A percentile compares a stretch with the other conserved stretches of the same genome.
These are phyloP conservation scores for Suillus clintonianus DNA, from an alignment of 768 basidiomycete species.

Conservation along the genomic window DNA sequence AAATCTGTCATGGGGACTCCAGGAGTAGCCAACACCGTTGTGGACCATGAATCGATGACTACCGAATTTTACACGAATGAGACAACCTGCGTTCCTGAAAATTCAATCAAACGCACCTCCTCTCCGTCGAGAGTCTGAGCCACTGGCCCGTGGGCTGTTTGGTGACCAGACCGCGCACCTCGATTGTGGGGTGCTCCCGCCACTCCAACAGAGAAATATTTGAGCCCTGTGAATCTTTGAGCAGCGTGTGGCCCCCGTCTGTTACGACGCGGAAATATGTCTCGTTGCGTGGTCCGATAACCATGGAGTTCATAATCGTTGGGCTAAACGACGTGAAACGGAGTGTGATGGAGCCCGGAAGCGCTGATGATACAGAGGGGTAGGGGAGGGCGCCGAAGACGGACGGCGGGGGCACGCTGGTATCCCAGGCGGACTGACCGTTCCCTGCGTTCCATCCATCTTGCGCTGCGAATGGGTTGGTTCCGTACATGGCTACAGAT, in stretches of 20 bases:
- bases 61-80: not conserved
- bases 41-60: constrained; percentile 55
- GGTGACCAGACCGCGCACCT: constrained; percentile 50
- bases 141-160: constrained; percentile 55
- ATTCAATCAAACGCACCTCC: constrained; percentile 35
- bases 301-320: constrained; percentile 54
- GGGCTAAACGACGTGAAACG: constrained; percentile 53
- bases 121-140: constrained; percentile 53
- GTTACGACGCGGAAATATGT: constrained; percentile 52
- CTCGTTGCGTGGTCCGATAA: constrained; percentile 52
- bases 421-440: constrained; percentile 13
- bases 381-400: constrained; percentile 68
- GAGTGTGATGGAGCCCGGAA: constrained; percentile 42
- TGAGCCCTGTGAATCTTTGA: constrained; percentile 49
- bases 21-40: constrained; percentile 50
- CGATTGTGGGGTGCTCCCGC: constrained; percentile 48
- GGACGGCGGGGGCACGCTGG: constrained; percentile 42
- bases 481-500: constrained; percentile 22
- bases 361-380: constrained; percentile 34
- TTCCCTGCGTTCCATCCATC: constrained; percentile 16
- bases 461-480: constrained; percentile 31
- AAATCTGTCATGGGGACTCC: constrained; percentile 55
- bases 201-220: constrained; percentile 61
- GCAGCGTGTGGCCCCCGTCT: constrained; percentile 52
- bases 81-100: not conserved